Evolutionary conservation across 768 basidiomycete genomes (phyloP).

Genomic region (Lentinula guzmanii): DNA sequence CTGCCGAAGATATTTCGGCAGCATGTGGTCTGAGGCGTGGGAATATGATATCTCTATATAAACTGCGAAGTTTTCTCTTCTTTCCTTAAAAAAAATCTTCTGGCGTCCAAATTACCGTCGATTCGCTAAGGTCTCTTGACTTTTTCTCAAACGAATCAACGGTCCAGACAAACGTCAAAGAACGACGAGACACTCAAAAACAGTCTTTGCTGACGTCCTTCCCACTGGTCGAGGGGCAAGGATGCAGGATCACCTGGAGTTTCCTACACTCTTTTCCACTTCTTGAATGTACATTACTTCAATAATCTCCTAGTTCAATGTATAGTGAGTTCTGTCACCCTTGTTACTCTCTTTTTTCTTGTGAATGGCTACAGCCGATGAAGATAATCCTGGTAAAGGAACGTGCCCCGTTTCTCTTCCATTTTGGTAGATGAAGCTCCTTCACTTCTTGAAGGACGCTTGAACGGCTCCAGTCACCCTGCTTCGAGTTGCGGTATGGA

Average conservation of each 20-base stretch:
- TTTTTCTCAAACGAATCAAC: constrained; percentile 49
- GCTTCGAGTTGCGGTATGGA: constrained; percentile 11
- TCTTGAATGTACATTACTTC: background rate
- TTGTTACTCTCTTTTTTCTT: constrained; percentile 12
- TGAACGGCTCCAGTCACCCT: constrained; percentile 14
- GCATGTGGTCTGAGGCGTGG: background rate
- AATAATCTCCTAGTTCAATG: constrained; percentile 9
- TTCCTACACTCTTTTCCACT: constrained; percentile 43
- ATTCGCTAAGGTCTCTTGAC: constrained; percentile 39
- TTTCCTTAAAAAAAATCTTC: constrained; percentile 21
- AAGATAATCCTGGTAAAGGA: constrained; percentile 88
- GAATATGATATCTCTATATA: constrained; percentile 16
- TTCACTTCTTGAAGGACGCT: constrained; percentile 21
- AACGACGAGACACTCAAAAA: constrained; percentile 70
- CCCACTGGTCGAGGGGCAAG: constrained; percentile 85
- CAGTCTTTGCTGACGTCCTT: constrained; percentile 90
- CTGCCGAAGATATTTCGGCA: background rate
- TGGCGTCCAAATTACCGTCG: constrained; percentile 86
- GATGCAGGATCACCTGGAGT: constrained; percentile 93
- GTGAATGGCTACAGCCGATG: constrained; percentile 35
- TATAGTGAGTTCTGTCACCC: constrained; percentile 20
- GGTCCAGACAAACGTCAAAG: constrained; percentile 92
- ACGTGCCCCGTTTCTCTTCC: constrained; percentile 56
- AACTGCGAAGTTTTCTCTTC: constrained; percentile 9
- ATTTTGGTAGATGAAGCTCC: constrained; percentile 24